Conservation (phyloP, 441 rosid species). For the Erysimum pusillum region DNA sequence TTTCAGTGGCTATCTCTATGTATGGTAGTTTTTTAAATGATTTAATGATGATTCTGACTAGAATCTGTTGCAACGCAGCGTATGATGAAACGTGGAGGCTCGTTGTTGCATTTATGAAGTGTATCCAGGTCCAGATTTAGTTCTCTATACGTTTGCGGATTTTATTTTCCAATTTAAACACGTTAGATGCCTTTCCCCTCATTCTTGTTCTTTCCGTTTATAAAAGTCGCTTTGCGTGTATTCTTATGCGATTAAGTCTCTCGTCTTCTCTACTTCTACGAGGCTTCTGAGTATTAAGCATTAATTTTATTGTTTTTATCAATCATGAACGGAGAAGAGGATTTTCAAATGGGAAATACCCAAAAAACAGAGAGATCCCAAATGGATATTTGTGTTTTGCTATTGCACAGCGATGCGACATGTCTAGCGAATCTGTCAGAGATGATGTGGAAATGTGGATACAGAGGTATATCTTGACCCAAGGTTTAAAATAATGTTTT, state of each 20-base stretch:
- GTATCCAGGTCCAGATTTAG: slow-evolving; percentile 23
- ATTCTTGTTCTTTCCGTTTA: slow-evolving; percentile 10
- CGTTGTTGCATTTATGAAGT: slow-evolving; percentile 21
- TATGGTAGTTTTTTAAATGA: slow-evolving; percentile 21
- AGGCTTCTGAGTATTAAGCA: slow-evolving; percentile 4
- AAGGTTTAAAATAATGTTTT: not conserved
- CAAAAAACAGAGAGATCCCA: not conserved
- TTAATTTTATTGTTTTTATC: not conserved
- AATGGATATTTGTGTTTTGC: not conserved
- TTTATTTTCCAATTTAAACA: not conserved
- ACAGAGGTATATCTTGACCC: slow-evolving; percentile 11
- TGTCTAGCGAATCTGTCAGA: not conserved
- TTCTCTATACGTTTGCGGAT: not conserved
- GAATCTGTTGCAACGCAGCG: slow-evolving; percentile 30
- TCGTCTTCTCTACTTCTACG: not conserved
- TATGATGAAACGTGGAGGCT: slow-evolving; percentile 26
- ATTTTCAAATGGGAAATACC: slow-evolving; percentile 2
- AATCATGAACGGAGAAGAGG: slow-evolving; percentile 18
- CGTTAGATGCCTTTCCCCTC: slow-evolving; percentile 17
- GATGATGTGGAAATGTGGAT: not conserved
- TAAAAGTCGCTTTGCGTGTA: slow-evolving; percentile 12
- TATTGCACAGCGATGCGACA: slow-evolving; percentile 10
- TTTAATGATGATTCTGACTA: slow-evolving; percentile 4
- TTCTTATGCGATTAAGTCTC: slow-evolving; percentile 1
- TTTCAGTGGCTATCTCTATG: slow-evolving; percentile 11